These are phyloP conservation scores for Conringia planisiliqua DNA, from an alignment of 345 rosid species.

Conservation along the genomic window DNA sequence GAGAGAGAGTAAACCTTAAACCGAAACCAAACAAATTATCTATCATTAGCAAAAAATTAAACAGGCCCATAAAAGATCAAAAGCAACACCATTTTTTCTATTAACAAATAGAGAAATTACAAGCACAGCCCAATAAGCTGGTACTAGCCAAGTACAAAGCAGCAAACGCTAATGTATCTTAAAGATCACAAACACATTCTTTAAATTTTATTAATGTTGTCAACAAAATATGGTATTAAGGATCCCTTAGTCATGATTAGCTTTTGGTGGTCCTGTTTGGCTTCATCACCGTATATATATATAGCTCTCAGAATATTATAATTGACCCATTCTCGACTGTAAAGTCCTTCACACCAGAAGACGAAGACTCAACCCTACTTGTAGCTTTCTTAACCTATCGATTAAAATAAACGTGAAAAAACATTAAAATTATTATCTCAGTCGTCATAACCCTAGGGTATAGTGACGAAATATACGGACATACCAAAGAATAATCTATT, in stretches of 20 bases:
- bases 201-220: background rate
- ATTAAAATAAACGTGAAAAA: background rate
- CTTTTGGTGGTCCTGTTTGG: too few relatives aligned
- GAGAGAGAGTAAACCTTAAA: too few relatives aligned
- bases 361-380: slow-evolving; percentile 27
- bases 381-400: slow-evolving; percentile 41
- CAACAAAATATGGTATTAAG: background rate
- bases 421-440: background rate
- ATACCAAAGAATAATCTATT: background rate
- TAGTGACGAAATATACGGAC: background rate
- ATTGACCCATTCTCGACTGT: background rate
- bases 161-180: too few relatives aligned
- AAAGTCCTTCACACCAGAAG: background rate
- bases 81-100: too few relatives aligned
- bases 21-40: too few relatives aligned
- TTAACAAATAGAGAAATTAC: too few relatives aligned
- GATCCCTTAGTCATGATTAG: too few relatives aligned
- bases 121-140: too few relatives aligned
- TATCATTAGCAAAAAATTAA: too few relatives aligned
- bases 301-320: slow-evolving; percentile 6
- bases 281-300: too few relatives aligned
- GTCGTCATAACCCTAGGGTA: background rate
- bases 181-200: background rate
- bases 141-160: too few relatives aligned
- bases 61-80: too few relatives aligned